phyloP scores from a whole-genome alignment of 1,284 basidiomycete genomes.

The Testicularia cyperi region DNA sequence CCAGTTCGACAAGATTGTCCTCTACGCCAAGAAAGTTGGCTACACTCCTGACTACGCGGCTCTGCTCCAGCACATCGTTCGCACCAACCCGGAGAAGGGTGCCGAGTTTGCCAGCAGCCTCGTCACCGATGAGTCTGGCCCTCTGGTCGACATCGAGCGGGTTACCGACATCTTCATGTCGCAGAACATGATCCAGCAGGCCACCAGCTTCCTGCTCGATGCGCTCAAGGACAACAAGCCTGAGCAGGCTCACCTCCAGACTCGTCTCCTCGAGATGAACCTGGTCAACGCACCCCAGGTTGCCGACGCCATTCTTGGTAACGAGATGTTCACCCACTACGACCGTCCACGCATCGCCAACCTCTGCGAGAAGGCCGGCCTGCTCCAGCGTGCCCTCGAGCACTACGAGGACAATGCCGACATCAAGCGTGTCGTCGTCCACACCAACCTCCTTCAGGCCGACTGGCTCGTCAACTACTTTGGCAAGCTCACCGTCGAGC shows the following conservation, averaged over 20 bases:
- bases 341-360: conserved; percentile 96
- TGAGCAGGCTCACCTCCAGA: conserved; percentile 94
- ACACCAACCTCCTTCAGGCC: conserved; percentile 80
- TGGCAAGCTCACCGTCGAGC: conserved; percentile 95
- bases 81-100: conserved; percentile 94
- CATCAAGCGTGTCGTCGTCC: conserved; percentile 97
- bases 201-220: conserved; percentile 95
- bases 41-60: conserved; percentile 92
- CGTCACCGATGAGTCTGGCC: conserved; percentile 88
- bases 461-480: conserved; percentile 99
- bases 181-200: conserved; percentile 99
- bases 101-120: conserved; percentile 96
- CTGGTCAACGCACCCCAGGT: conserved; percentile 96
- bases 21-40: conserved; percentile 96
- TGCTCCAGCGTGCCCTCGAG: conserved; percentile 92
- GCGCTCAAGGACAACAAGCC: conserved; percentile 99
- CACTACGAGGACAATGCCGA: conserved; percentile 95
- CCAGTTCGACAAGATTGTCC: conserved; percentile 95
- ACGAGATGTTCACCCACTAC: conserved; percentile 98
- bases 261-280: conserved; percentile 97
- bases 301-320: conserved; percentile 96
- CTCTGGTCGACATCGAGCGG: conserved; percentile 85
- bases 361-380: conserved; percentile 95
- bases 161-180: conserved; percentile 91
- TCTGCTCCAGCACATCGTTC: conserved; percentile 95